Percentiles rank a stretch among this genome's conserved stretches.
Conservation (phyloP, 2,329 filamentous ascomycete species). For the Hymenotorrendiella dingleyae region DNA sequence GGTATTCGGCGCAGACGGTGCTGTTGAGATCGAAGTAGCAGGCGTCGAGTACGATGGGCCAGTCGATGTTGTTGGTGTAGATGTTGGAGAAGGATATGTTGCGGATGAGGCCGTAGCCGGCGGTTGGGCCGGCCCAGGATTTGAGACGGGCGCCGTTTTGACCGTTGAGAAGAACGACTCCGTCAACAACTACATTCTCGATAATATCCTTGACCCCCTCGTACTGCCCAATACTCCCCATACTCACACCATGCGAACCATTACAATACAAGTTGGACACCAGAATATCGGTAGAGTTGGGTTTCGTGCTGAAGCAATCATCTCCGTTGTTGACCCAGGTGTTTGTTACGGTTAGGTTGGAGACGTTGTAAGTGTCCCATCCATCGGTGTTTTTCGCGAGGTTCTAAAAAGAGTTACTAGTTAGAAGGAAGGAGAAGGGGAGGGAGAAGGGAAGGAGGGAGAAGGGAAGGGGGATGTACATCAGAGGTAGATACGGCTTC, state of each 20-base stretch:
- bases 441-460: too few relatives aligned
- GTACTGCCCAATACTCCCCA: conserved; percentile 55
- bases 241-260: conserved; percentile 50
- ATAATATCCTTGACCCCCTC: conserved; percentile 48
- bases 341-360: conserved; percentile 45
- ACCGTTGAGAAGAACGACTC: conserved; percentile 49
- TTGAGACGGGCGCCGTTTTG: conserved; percentile 54
- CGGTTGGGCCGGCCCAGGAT: conserved; percentile 51
- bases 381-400: conserved; percentile 58
- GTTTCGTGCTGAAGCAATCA: conserved; percentile 56
- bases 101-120: conserved; percentile 54
- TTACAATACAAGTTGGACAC: conserved; percentile 57
- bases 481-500: conserved; percentile 46
- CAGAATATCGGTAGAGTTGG: conserved; percentile 51
- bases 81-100: conserved; percentile 60
- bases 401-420: conserved; percentile 29
- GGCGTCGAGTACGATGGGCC: conserved; percentile 52
- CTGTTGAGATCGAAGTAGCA: conserved; percentile 54
- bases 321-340: conserved; percentile 50
- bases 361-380: conserved; percentile 54
- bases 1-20: conserved; percentile 45
- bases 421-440: conserved; percentile 21
- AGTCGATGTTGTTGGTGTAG: conserved; percentile 52
- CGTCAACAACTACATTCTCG: conserved; percentile 52
- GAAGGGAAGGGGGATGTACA: too few relatives aligned